These are phyloP conservation scores for Solanum aculeatissimum DNA, from an alignment of 305 asterid species.

Conservation along the genomic window DNA sequence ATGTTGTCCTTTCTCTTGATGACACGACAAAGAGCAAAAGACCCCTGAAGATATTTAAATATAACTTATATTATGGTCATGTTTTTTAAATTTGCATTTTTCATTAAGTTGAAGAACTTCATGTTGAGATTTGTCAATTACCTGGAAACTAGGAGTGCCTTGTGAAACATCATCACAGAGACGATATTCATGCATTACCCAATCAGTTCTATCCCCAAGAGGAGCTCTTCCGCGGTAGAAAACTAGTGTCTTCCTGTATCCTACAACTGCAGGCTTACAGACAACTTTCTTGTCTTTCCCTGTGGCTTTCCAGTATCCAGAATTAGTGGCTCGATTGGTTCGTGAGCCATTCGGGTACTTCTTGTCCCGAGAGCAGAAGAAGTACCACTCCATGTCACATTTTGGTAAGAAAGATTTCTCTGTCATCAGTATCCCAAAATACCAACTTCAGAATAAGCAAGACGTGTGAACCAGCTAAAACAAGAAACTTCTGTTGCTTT, in stretches of 20 bases:
- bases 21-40: conserved; percentile 39
- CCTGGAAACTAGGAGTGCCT: conserved; percentile 31
- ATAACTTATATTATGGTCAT: background rate
- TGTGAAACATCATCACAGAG: conserved; percentile 31
- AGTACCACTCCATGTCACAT: conserved; percentile 49
- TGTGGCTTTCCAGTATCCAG: conserved; percentile 52
- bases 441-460: background rate
- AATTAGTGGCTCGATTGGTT: conserved; percentile 38
- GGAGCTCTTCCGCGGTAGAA: conserved; percentile 47
- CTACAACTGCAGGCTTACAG: conserved; percentile 21
- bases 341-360: conserved; percentile 46
- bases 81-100: background rate
- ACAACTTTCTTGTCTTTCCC: conserved; percentile 37
- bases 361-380: conserved; percentile 36
- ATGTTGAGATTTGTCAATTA: background rate
- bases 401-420: conserved; percentile 44
- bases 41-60: conserved; percentile 16
- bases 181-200: conserved; percentile 54
- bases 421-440: conserved; percentile 1
- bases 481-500: background rate
- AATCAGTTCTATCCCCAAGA: conserved; percentile 34
- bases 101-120: background rate
- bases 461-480: background rate
- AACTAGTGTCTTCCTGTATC: conserved; percentile 37
- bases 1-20: conserved; percentile 26